Base-by-base conservation (phyloP, 495 filamentous ascomycete species). In the Diplogelasinospora grovesii region DNA sequence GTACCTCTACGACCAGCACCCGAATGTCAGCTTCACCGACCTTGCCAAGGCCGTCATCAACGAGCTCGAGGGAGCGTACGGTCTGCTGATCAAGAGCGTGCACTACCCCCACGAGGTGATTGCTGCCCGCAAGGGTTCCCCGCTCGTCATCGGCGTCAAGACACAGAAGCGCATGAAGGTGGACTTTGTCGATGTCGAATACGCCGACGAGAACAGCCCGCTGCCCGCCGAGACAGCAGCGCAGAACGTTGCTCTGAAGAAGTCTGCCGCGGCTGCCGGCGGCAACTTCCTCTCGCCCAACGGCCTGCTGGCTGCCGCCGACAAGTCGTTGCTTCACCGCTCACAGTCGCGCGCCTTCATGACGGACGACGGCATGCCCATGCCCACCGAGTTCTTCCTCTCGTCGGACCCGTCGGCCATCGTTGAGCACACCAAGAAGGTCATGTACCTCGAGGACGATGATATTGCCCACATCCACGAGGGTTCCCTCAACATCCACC, bases 161-260 rank as follows among this genome's bases (percentile, higher is more conserved):
- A 96, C 92, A 29, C 76, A 86, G 63, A 90, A 82, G 76, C 94
- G 95, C 71, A 97, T 98, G 92, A 98, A 98, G 82, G 92, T 98
- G 43, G 92, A 98, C 66, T 98, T 98, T 57, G 92, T 98, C 51
- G 92, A 98, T 64, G 92, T 98, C 39, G 93, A 98, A 64, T 96
- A 83, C 61, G 82, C 83, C 9, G 89, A 95, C 55, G 88, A 95
- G 31, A 69, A 65, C 51, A 72, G 65, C 39, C 81, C 86, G 49
- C 81, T 98, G 38, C 82, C 92, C 8, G 93, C 92, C 41, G 92
- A 98, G 75, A 80, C 82, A 52, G 92, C 92, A 40, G 90, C 90
- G 33, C 92, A 98, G 65, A 97, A 95, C 63, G 88, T 89, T 20
- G 92, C 92, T 39, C 71, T 95, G 52, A 96, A 95, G 78, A 95